phyloP scores from a whole-genome alignment of 2,329 filamentous ascomycete species.

The Endothia cerciana region DNA sequence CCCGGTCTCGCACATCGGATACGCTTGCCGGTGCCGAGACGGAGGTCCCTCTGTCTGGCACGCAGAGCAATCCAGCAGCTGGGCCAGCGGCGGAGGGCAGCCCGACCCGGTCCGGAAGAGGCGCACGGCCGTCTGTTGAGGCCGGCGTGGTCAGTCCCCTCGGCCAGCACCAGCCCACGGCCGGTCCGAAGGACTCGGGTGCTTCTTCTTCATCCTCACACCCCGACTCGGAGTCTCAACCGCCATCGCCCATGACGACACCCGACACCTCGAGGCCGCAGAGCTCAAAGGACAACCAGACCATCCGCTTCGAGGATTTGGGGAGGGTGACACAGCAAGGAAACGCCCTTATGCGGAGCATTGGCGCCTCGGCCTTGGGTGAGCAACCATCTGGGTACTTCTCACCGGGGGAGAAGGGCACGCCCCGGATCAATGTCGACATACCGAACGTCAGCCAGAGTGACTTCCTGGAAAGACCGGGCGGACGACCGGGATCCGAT shows the following conservation, averaged over 20 bases:
- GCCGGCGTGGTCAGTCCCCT: too few relatives aligned
- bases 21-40: conserved; percentile 21
- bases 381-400: background rate
- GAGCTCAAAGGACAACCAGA: conserved; percentile 40
- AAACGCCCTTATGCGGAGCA: conserved; percentile 11
- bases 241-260: conserved; percentile 44
- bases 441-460: conserved; percentile 13
- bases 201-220: conserved; percentile 48
- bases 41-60: conserved; percentile 3
- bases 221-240: conserved; percentile 42
- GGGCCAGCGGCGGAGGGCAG: background rate
- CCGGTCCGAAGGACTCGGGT: conserved; percentile 40
- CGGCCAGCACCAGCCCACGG: conserved; percentile 20
- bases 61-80: conserved; percentile 1
- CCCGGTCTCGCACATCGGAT: conserved; percentile 19
- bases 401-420: background rate
- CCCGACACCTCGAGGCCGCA: conserved; percentile 49
- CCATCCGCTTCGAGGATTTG: conserved; percentile 32
- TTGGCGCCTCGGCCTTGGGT: background rate
- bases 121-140: background rate
- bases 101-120: background rate
- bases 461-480: conserved; percentile 8
- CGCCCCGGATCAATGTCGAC: conserved; percentile 19
- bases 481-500: conserved; percentile 2
- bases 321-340: conserved; percentile 13